Percentiles rank a stretch among this genome's conserved stretches.
phyloP scores from a whole-genome alignment of 257 asterid species.

The Rehmannia glutinosa region DNA sequence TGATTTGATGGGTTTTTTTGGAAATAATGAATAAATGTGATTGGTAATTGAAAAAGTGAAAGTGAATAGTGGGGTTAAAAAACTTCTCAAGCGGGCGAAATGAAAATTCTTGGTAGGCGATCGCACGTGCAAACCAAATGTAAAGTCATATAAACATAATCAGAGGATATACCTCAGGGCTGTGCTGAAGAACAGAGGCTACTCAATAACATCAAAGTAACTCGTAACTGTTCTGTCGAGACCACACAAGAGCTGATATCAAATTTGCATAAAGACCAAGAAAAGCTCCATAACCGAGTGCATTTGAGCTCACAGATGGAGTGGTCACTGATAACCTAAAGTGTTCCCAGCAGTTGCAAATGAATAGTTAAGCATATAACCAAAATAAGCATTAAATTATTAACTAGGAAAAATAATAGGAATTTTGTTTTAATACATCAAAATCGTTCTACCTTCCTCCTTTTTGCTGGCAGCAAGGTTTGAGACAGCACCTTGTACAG shows the following conservation, averaged over 20 bases:
- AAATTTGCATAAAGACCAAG: constrained; percentile 92
- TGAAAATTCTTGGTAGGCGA: too few relatives aligned
- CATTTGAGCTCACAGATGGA: constrained; percentile 85
- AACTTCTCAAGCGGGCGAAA: too few relatives aligned
- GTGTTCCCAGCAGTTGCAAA: constrained; percentile 1
- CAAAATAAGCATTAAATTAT: constrained; percentile 6
- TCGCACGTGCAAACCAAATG: background rate
- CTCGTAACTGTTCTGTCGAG: constrained; percentile 62
- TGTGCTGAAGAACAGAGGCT: constrained; percentile 66
- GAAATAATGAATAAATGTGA: too few relatives aligned
- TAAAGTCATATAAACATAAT: background rate
- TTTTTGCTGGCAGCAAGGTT: constrained; percentile 75
- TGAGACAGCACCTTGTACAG: constrained; percentile 85
- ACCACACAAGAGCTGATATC: constrained; percentile 83
- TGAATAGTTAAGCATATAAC: too few relatives aligned
- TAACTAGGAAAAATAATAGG: background rate
- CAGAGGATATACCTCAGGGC: constrained; percentile 63
- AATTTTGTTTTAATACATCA: background rate
- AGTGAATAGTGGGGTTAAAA: too few relatives aligned
- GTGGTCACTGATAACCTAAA: constrained; percentile 74
- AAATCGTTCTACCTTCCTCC: constrained; percentile 65
- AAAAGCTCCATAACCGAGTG: constrained; percentile 97
- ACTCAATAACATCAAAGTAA: constrained; percentile 95
- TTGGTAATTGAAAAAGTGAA: too few relatives aligned
- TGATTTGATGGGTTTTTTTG: too few relatives aligned